These are phyloP conservation scores for Metschnikowia henanensis DNA, from an alignment of 805 yeast species.

Conservation along the genomic window DNA sequence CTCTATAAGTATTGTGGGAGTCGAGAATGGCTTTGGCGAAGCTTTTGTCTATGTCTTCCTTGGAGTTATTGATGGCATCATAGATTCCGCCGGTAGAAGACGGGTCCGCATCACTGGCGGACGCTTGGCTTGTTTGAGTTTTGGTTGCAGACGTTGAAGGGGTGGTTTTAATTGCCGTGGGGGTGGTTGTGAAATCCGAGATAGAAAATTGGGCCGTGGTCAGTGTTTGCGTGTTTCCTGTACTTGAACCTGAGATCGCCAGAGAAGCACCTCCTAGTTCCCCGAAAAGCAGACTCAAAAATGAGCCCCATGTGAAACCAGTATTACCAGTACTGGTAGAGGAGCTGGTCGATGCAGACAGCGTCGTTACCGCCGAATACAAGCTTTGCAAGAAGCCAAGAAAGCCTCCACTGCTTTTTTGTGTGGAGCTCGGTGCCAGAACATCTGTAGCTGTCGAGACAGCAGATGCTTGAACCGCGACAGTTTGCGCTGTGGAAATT, in stretches of 20 bases:
- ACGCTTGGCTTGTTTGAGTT: neutral
- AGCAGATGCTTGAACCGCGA: neutral
- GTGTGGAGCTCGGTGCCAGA: neutral
- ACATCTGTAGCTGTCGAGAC: neutral
- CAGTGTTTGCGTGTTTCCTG: too few species aligned
- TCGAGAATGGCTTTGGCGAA: conserved; percentile 33
- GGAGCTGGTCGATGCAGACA: neutral
- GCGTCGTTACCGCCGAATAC: neutral
- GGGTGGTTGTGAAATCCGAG: too few species aligned
- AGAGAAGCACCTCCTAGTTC: neutral
- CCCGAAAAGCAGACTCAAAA: conserved; percentile 8
- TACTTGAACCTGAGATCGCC: too few species aligned
- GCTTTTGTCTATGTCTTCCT: conserved; percentile 23
- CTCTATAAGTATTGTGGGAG: conserved; percentile 35
- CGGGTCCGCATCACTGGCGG: conserved; percentile 1
- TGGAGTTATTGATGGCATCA: conserved; percentile 21
- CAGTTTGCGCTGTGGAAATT: neutral
- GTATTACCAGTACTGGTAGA: neutral
- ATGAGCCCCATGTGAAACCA: conserved; percentile 4
- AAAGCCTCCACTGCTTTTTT: neutral
- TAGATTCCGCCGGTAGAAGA: conserved; percentile 17
- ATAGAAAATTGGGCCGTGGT: too few species aligned
- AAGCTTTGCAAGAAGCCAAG: neutral
- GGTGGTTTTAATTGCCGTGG: too few species aligned
- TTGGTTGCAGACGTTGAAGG: neutral